These are phyloP conservation scores for Limnanthes douglasii DNA, from an alignment of 345 rosid species.

Conservation along the genomic window DNA sequence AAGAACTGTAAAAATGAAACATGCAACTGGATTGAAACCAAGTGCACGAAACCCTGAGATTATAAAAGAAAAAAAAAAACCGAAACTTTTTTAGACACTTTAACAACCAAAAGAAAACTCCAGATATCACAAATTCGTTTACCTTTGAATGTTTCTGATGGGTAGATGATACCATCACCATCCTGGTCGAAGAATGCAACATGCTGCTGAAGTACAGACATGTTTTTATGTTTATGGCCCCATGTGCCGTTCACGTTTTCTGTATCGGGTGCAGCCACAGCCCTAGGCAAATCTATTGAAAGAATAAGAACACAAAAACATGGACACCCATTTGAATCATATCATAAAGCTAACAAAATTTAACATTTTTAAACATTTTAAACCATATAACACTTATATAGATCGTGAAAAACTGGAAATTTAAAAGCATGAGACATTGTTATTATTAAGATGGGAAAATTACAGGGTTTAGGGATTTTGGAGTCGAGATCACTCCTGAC, in stretches of 20 bases:
- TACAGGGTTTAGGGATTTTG: conserved; percentile 45
- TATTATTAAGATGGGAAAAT: no score
- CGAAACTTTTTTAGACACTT: background rate
- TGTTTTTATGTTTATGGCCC: conserved; percentile 29
- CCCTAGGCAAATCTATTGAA: conserved; percentile 36
- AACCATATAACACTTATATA: no score
- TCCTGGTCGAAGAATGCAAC: conserved; percentile 45
- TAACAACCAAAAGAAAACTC: background rate
- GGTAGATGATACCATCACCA: conserved; percentile 44
- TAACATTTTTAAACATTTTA: no score
- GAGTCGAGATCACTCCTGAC: conserved; percentile 37
- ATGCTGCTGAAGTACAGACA: conserved; percentile 61
- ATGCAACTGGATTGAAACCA: conserved; percentile 37
- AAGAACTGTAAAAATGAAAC: conserved; percentile 19
- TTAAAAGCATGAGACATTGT: background rate
- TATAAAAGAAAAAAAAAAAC: background rate
- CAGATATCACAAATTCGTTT: background rate
- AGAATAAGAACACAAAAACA: background rate
- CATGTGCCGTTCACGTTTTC: conserved; percentile 43
- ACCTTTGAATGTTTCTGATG: conserved; percentile 42
- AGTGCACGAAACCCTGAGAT: conserved; percentile 28
- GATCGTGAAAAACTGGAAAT: background rate
- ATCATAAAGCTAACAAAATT: no score
- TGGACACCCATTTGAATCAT: no score
- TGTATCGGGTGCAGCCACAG: conserved; percentile 36